Evolutionary conservation across 768 basidiomycete genomes (phyloP), one percentile per base, ranked within the genome.

Genomic region (Leccinum disarticulatum): DNA sequence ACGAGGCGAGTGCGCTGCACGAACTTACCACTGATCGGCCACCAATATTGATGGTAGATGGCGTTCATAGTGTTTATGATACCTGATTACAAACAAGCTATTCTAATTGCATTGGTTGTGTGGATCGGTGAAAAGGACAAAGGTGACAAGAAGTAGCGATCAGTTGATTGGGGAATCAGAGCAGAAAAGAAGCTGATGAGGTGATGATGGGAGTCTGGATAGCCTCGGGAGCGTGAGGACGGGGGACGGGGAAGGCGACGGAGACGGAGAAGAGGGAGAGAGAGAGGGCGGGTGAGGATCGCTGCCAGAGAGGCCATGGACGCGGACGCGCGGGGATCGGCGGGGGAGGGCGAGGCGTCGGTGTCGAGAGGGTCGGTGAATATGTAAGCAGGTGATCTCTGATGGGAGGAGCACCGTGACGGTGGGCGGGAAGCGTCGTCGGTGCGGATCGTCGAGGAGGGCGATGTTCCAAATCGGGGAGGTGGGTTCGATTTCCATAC

Each of bases 381-480:
- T 70, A 60, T 58, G 69, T 70, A 57, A 70, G 68, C 71, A 55
- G 49, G 19, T 25, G 55, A 46, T 48, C 35, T 52, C 10, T 35
- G 55, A 52, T 63, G 62, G 62, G 56, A 63, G 55, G 52, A 31
- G 52, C 43, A 13, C 43, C 19, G 43, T 46, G 61, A 55, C 10
- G 51, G 57, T 58, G 52, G 53, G 57, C 57, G 59, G 60, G 62
- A 7, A 54, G 52, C 14, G 36, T 46, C 58, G 71, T 66, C 70
- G 70, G 70, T 49, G 71, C 62, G 70, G 72, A 74, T 74, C 68
- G 69, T 65, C 64, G 67, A 67, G 64, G 64, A 62, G 58, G 61
- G 49, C 15, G 13, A 43, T 1, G 19, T 61, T 14, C 71, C 60
- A 57, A 36, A 73, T 59, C 36, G 55, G 52, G 64, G 31, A 52